phyloP scores from a whole-genome alignment of 192 early-diverging fungal species.

The Kappamyces sp. region DNA sequence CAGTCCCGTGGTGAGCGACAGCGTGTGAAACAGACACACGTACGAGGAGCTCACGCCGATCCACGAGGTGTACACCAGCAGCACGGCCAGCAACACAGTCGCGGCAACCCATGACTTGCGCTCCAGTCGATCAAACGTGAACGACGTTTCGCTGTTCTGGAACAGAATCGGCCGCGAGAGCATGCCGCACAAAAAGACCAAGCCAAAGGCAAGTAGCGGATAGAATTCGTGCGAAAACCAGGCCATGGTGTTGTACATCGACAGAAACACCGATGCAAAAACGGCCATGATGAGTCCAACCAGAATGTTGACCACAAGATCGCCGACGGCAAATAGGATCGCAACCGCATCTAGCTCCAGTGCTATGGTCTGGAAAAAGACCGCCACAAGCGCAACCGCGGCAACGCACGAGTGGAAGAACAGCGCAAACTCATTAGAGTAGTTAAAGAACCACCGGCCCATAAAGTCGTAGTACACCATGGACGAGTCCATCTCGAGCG shows the following conservation, averaged over 20 bases:
- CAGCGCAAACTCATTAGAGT: constrained; percentile 46
- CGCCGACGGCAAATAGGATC: constrained; percentile 14
- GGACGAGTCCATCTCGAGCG: constrained; percentile 7
- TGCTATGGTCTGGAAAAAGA: constrained; percentile 13
- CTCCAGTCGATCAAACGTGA: neutral
- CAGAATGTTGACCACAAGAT: constrained; percentile 19
- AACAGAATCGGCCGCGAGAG: neutral
- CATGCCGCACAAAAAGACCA: constrained; percentile 29
- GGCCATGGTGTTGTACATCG: constrained; percentile 34
- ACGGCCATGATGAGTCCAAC: constrained; percentile 13
- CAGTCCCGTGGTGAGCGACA: constrained; percentile 1
- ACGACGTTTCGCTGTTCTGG: too few relatives aligned
- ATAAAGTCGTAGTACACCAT: constrained; percentile 6
- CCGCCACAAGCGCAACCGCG: constrained; percentile 20
- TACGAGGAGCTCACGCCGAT: constrained; percentile 8
- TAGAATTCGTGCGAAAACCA: constrained; percentile 61
- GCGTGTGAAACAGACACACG: constrained; percentile 6
- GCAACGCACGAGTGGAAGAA: constrained; percentile 40
- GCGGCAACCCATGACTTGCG: neutral
- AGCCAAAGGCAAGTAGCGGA: constrained; percentile 43
- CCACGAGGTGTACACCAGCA: constrained; percentile 1
- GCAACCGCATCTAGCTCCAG: neutral
- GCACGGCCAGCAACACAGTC: constrained; percentile 3
- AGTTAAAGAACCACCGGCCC: constrained; percentile 45
- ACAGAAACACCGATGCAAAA: constrained; percentile 25